phyloP scores from a whole-genome alignment of 805 yeast species.

The Scheffersomyces amazonensis region DNA sequence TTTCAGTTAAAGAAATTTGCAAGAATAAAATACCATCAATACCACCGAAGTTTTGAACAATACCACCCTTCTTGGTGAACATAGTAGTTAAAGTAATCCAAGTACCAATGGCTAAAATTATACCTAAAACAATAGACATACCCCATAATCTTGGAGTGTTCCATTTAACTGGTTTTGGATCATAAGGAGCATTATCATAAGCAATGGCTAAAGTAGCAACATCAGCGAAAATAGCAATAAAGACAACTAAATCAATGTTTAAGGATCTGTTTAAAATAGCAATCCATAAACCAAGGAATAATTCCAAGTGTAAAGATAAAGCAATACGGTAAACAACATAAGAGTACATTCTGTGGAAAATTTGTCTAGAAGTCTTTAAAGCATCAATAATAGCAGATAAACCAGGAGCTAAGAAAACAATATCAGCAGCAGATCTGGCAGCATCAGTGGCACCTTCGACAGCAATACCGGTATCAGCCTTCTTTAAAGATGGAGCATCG shows the following conservation, averaged over 20 bases:
- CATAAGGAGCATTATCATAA: slow-evolving; percentile 95
- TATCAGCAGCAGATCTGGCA: slow-evolving; percentile 96
- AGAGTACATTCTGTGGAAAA: slow-evolving; percentile 99
- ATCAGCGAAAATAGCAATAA: slow-evolving; percentile 96
- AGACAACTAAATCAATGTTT: slow-evolving; percentile 88
- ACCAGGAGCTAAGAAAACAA: slow-evolving; percentile 93
- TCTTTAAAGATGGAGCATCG: slow-evolving; percentile 97
- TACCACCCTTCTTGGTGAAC: slow-evolving; percentile 90
- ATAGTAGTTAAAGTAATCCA: slow-evolving; percentile 95
- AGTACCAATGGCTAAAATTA: slow-evolving; percentile 83
- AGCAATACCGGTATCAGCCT: slow-evolving; percentile 91
- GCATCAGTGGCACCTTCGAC: slow-evolving; percentile 98
- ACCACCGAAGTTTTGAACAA: slow-evolving; percentile 93
- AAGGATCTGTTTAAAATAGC: slow-evolving; percentile 85
- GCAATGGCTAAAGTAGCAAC: slow-evolving; percentile 97
- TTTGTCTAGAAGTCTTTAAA: slow-evolving; percentile 88
- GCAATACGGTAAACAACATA: slow-evolving; percentile 98
- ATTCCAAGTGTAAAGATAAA: slow-evolving; percentile 88
- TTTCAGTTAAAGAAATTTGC: slow-evolving; percentile 92
- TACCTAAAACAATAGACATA: slow-evolving; percentile 86
- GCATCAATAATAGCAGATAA: slow-evolving; percentile 93
- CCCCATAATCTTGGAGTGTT: slow-evolving; percentile 97
- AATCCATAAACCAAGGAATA: slow-evolving; percentile 95
- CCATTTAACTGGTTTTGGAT: slow-evolving; percentile 93
- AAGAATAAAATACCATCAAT: slow-evolving; percentile 90